phyloP scores from a whole-genome alignment of 768 basidiomycete species.

The Tulasnella sp. region DNA sequence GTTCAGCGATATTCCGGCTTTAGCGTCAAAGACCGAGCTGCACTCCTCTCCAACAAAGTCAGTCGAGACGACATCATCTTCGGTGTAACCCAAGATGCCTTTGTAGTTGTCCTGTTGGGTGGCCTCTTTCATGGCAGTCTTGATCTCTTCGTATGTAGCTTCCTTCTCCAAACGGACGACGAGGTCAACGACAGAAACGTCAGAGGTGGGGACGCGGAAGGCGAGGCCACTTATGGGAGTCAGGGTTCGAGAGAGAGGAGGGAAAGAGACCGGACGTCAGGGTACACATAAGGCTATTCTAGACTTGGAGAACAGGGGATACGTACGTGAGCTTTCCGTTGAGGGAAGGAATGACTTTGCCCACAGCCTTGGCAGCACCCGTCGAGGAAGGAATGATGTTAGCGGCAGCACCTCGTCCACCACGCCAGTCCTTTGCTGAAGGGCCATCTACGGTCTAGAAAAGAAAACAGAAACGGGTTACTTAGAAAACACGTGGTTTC shows the following conservation, averaged over 20 bases:
- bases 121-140: slow-evolving; percentile 78
- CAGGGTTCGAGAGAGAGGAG: no score
- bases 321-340: slow-evolving; percentile 97
- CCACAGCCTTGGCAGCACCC: slow-evolving; percentile 98
- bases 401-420: slow-evolving; percentile 91
- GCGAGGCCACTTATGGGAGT: slow-evolving; percentile 68
- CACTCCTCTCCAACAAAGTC: slow-evolving; percentile 81
- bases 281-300: no score
- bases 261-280: no score
- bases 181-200: slow-evolving; percentile 98
- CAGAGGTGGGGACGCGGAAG: slow-evolving; percentile 96
- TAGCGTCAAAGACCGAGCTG: slow-evolving; percentile 93
- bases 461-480: slow-evolving; percentile 22
- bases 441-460: slow-evolving; percentile 85
- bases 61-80: slow-evolving; percentile 90
- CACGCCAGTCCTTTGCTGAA: slow-evolving; percentile 96
- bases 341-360: slow-evolving; percentile 93
- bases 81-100: slow-evolving; percentile 87
- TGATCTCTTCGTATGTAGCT: slow-evolving; percentile 89
- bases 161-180: slow-evolving; percentile 88
- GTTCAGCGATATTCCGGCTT: slow-evolving; percentile 91
- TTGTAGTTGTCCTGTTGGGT: slow-evolving; percentile 62
- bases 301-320: no score
- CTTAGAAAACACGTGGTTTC: slow-evolving; percentile 1
- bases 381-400: slow-evolving; percentile 99